Base-by-base conservation (phyloP, 257 asterid species). In the Przewalskia tangutica region DNA sequence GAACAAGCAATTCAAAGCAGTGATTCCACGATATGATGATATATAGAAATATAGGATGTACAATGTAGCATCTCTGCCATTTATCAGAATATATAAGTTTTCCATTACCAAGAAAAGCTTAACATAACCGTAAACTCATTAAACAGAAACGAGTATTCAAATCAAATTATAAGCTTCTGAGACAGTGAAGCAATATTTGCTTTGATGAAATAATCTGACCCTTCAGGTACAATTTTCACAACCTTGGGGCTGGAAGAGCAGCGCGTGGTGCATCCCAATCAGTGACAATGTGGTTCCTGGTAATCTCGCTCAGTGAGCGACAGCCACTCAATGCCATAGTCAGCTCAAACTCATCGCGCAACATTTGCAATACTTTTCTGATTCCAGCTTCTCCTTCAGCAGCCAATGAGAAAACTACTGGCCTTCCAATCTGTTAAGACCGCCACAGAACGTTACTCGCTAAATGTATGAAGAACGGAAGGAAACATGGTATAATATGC, bases 291-390 rank as follows among this genome's bases (percentile, higher is more conserved):
- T 95, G 98, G 81, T 90, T 82, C 46, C 98, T 93, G 17, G 97
- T 95, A 71, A 95, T 95, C 90, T 93, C 97, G 75, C 89, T 87
- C 1, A 95, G 88, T 9, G 92, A 86, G 79, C 93, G 89, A 73
- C 98, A 93, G 0, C 98, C 98, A 66, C 97, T 92, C 91, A 95
- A 85, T 13, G 98, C 98, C 98, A 95, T 95, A 3, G 97, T 93
- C 77, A 95, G 91, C 87, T 95, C 98, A 85, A 95, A 95, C 88
- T 95, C 98, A 0, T 91, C 94, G 4, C 94, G 90, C 88, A 95
- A 59, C 98, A 95, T 95, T 82, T 95, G 94, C 62, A 95, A 97
- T n/a, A 89, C 94, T 68, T 95, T 95, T 32, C 89, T 89, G 13
- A 95, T 87, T 0, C 98, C 98, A 8, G 95, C 94, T 85, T 95